Conservation (phyloP, 768 basidiomycete species). For the Tricholoma saponaceum region DNA sequence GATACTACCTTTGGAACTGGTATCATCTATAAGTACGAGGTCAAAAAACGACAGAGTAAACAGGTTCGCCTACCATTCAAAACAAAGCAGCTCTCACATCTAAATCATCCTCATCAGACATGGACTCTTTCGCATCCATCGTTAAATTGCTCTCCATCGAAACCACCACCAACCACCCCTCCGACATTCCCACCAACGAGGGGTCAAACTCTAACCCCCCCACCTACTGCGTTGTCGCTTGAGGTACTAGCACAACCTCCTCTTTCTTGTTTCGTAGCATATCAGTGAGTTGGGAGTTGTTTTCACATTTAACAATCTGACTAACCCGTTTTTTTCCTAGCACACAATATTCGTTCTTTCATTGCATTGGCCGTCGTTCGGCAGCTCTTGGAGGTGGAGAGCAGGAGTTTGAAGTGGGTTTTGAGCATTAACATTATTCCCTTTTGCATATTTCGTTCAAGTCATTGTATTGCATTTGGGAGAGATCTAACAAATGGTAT, state of each 20-base stretch:
- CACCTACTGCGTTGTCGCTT: constrained; percentile 8
- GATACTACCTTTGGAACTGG: not conserved
- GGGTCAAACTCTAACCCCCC: not conserved
- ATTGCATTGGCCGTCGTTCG: not conserved
- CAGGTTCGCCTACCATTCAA: constrained; percentile 4
- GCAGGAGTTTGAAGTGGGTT: not conserved
- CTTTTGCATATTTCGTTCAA: not conserved
- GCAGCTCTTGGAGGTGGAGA: not conserved
- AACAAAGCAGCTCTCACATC: not conserved
- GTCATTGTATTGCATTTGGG: not conserved
- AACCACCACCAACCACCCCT: not conserved
- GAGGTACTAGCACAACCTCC: not conserved
- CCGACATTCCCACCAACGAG: constrained; percentile 1
- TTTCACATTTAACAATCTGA: not conserved
- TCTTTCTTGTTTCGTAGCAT: not conserved
- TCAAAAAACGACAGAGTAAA: not conserved
- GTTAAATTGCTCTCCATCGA: not conserved
- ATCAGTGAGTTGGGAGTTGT: not conserved
- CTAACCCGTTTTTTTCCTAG: not conserved
- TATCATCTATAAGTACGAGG: not conserved
- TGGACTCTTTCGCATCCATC: constrained; percentile 7
- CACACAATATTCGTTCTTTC: not conserved
- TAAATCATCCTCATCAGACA: constrained; percentile 3
- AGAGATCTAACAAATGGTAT: not conserved
- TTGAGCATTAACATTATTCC: not conserved